Percentiles rank a stretch among this genome's conserved stretches.
phyloP scores from a whole-genome alignment of 306 rosid species.

The Prosopis cineraria region DNA sequence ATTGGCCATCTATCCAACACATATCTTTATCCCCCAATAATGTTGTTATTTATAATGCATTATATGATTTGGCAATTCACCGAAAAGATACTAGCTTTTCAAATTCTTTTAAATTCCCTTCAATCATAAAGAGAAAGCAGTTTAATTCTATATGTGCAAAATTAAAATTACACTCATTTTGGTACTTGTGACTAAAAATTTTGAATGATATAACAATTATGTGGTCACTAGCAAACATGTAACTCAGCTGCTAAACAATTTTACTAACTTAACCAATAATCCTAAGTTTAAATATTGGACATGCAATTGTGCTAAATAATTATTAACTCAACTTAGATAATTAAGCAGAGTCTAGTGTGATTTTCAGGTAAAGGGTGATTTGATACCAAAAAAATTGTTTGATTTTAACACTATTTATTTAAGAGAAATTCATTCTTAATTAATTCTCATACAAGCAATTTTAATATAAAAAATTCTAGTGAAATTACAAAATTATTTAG shows the following conservation, averaged over 20 bases:
- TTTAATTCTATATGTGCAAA: background rate
- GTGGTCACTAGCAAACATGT: too few species aligned
- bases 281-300: background rate
- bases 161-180: background rate
- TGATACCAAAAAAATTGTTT: too few species aligned
- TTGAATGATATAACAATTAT: background rate
- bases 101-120: background rate
- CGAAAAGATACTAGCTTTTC: slow-evolving; percentile 20
- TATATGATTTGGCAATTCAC: background rate
- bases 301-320: background rate
- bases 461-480: too few species aligned
- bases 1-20: background rate
- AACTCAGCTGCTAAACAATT: background rate
- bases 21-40: slow-evolving; percentile 1
- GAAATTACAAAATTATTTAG: too few species aligned
- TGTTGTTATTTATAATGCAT: slow-evolving; percentile 26
- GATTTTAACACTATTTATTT: too few species aligned
- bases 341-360: too few species aligned
- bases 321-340: too few species aligned
- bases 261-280: background rate
- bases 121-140: background rate
- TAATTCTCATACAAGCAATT: too few species aligned
- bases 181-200: background rate
- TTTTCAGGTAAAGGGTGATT: too few species aligned
- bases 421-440: too few species aligned